These are phyloP conservation scores for Russula abietina DNA, from an alignment of 768 basidiomycete genomes.

Conservation along the genomic window DNA sequence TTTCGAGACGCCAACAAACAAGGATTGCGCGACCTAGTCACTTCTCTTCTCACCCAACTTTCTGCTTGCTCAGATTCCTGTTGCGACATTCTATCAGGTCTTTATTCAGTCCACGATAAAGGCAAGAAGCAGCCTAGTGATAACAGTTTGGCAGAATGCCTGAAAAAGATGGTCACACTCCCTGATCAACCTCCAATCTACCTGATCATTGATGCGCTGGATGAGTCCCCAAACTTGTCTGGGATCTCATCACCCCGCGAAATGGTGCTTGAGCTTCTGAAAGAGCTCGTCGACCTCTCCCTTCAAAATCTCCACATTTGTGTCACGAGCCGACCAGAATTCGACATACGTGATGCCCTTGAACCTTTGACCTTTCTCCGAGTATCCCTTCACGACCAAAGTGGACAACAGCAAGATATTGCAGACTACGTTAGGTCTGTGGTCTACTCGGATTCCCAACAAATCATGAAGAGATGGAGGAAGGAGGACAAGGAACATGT, in stretches of 20 bases:
- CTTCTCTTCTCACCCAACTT: slow-evolving; percentile 11
- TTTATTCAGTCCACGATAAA: neutral
- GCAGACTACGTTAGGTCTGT: neutral
- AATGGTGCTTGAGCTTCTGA: neutral
- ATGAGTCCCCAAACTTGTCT: slow-evolving; percentile 1
- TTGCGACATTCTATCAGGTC: neutral
- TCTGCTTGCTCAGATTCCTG: neutral
- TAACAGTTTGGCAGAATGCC: neutral
- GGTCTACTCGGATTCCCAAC: slow-evolving; percentile 1
- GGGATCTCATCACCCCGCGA: neutral
- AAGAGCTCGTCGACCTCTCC: neutral
- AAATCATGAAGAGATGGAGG: slow-evolving; percentile 1
- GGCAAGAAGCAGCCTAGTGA: neutral
- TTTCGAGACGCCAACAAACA: neutral
- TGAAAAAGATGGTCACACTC: slow-evolving; percentile 5
- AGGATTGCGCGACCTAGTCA: neutral
- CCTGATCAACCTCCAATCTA: neutral
- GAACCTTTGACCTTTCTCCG: neutral
- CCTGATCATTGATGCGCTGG: slow-evolving; percentile 4
- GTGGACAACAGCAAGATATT: slow-evolving; percentile 1
- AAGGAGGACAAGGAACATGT: neutral
- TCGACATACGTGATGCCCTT: neutral
- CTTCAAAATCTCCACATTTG: slow-evolving; percentile 2
- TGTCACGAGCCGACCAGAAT: slow-evolving; percentile 5
- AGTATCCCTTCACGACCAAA: slow-evolving; percentile 5